A percentile compares a stretch with the other conserved stretches of the same genome.
Evolutionary conservation across 768 basidiomycete genomes (phyloP).

Genomic region (Boletus tomentosulus): DNA sequence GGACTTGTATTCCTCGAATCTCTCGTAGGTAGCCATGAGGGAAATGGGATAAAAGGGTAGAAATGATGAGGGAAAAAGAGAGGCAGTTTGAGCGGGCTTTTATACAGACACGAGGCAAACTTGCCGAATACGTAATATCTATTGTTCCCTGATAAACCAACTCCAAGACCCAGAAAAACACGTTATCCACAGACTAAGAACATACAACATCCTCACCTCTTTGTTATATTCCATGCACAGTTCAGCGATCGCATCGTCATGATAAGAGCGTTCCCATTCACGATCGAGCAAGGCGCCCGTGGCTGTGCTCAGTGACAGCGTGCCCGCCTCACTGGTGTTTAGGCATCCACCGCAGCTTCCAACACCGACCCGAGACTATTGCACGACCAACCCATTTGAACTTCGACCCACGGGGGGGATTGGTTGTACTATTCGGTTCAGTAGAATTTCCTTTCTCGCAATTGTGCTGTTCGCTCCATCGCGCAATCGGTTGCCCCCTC

Average conservation of each 20-base stretch:
- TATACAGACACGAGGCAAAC: slow-evolving; percentile 37
- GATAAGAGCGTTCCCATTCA: slow-evolving; percentile 68
- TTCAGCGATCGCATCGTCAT: slow-evolving; percentile 57
- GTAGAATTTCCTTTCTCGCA: slow-evolving; percentile 72
- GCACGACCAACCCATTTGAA: slow-evolving; percentile 57
- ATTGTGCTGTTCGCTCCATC: slow-evolving; percentile 46
- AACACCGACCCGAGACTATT: neutral
- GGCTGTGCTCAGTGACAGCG: slow-evolving; percentile 42
- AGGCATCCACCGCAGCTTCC: neutral
- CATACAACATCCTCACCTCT: too few relatives aligned
- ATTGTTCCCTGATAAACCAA: neutral
- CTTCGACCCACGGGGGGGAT: slow-evolving; percentile 84
- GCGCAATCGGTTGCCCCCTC: slow-evolving; percentile 48
- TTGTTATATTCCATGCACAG: neutral
- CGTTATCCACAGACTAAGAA: neutral
- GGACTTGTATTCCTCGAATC: slow-evolving; percentile 29
- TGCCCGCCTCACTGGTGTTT: slow-evolving; percentile 60
- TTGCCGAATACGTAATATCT: neutral
- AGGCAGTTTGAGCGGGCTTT: slow-evolving; percentile 32
- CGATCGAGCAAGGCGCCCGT: slow-evolving; percentile 51
- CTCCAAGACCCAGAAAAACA: neutral
- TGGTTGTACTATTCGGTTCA: slow-evolving; percentile 81
- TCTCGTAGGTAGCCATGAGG: slow-evolving; percentile 37
- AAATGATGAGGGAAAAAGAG: slow-evolving; percentile 25
- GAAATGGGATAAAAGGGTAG: slow-evolving; percentile 20